phyloP scores from a whole-genome alignment of 768 basidiomycete species.

The Mycena sanguinolenta region DNA sequence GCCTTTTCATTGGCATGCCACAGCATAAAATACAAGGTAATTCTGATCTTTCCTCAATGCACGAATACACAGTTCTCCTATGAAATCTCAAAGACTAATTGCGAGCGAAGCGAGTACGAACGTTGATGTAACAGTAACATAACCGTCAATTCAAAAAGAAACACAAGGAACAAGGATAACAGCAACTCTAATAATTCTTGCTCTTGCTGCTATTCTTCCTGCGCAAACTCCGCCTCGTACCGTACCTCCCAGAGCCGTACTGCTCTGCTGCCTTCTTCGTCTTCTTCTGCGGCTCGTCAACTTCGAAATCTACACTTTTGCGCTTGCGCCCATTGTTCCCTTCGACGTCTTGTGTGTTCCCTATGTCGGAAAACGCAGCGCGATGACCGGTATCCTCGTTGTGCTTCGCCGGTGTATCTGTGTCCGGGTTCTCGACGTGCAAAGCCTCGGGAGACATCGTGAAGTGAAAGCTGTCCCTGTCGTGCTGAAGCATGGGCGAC shows the following conservation, averaged over 20 bases:
- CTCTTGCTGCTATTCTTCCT: constrained; percentile 10
- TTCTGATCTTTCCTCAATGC: too few species aligned
- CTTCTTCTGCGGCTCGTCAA: constrained; percentile 20
- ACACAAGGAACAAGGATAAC: too few species aligned
- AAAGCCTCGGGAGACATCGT: constrained; percentile 19
- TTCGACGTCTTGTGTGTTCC: constrained; percentile 6
- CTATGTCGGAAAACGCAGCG: constrained; percentile 12
- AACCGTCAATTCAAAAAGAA: too few species aligned
- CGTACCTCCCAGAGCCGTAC: neutral
- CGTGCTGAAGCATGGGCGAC: neutral
- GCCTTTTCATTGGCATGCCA: too few species aligned
- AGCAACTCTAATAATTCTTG: constrained; percentile 5
- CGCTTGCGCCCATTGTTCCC: constrained; percentile 21
- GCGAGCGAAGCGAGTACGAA: too few species aligned
- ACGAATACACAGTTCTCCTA: too few species aligned
- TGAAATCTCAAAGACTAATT: too few species aligned
- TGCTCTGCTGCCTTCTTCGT: neutral
- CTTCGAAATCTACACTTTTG: constrained; percentile 5
- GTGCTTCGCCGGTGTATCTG: constrained; percentile 5
- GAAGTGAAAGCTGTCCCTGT: constrained; percentile 7
- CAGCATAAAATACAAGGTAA: too few species aligned
- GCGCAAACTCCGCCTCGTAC: constrained; percentile 3
- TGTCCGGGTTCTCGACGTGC: constrained; percentile 1
- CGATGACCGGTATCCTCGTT: neutral
- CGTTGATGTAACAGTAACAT: too few species aligned